Base-by-base conservation (phyloP, 192 early-diverging fungal species). In the Gryganskiella cystojenkinii region DNA sequence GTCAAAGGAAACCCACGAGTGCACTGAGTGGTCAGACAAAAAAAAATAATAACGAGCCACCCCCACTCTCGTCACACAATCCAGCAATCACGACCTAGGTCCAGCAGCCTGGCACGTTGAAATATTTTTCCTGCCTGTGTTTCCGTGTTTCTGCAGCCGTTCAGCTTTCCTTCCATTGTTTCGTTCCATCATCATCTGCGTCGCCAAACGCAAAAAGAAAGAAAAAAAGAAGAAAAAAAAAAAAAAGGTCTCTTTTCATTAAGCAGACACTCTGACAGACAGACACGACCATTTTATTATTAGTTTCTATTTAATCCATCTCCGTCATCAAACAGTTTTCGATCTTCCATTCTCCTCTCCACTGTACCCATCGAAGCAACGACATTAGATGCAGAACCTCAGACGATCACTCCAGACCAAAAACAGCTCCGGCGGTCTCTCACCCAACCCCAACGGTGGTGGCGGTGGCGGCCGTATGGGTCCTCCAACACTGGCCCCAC, bases 401-500 rank as follows among this genome's bases (percentile, higher is more conserved):
- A 56, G 74, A 69, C 66, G 60, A 63, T 78, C 74, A 37, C 31
- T 68, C 20, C 74, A 78, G 30, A 78, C 49, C 54, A 78, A 63
- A 56, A 68, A 31, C 61, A 69, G 66, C 55, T 78, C 72, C 20
- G 59, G 59, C 27, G 72, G 72, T 25, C 65, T 76, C 34, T 61
- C 64, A 9, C 54, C 72, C 28, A 61, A 56, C 46, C 55, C 55
- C 35, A 56, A 56, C 33, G n/a, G n/a, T n/a, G n/a, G n/a, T n/a
- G n/a, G n/a, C n/a, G n/a, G n/a, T n/a, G n/a, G n/a, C n/a, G n/a
- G n/a, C n/a, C 55, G 55, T 20, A 52, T 58, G 46, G 27, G 15
- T 28, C 67, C 75, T 5, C 61, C 75, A 17, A 54, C 75, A 4
- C 52, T 83, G 43, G 61, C 72, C 28, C 76, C 81, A n/a, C 92